These are phyloP conservation scores for Naematelia aurantialba DNA, from an alignment of 768 basidiomycete genomes.

Conservation along the genomic window DNA sequence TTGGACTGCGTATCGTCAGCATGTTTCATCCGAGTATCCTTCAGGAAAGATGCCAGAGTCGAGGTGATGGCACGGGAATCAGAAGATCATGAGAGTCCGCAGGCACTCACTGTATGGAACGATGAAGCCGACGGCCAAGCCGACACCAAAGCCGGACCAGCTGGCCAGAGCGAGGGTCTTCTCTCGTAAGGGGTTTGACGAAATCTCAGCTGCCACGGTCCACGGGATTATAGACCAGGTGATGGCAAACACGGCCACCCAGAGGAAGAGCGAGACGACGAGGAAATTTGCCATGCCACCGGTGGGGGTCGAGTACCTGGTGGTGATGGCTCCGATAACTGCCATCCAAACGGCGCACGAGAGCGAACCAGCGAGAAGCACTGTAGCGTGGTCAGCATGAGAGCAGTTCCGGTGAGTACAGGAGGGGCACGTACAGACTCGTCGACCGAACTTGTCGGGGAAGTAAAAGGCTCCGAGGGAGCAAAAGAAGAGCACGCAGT, in stretches of 20 bases:
- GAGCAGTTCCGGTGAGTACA: slow-evolving; percentile 18
- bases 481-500: slow-evolving; percentile 16
- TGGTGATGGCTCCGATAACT: slow-evolving; percentile 25
- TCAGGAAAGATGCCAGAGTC: too few relatives aligned
- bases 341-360: slow-evolving; percentile 23
- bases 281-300: slow-evolving; percentile 5
- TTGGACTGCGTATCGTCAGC: too few relatives aligned
- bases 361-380: slow-evolving; percentile 19
- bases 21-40: too few relatives aligned
- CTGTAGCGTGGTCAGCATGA: slow-evolving; percentile 19
- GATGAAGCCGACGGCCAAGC: slow-evolving; percentile 29
- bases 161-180: slow-evolving; percentile 28
- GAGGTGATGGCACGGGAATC: too few relatives aligned
- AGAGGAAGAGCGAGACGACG: slow-evolving; percentile 22
- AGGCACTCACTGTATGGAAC: slow-evolving; percentile 36
- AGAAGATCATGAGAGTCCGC: too few relatives aligned
- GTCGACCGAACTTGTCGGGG: slow-evolving; percentile 12
- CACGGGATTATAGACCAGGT: slow-evolving; percentile 28
- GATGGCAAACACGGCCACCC: slow-evolving; percentile 25
- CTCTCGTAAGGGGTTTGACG: slow-evolving; percentile 25
- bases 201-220: slow-evolving; percentile 29
- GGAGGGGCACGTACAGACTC: too few relatives aligned
- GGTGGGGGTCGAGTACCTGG: slow-evolving; percentile 10
- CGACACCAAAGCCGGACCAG: slow-evolving; percentile 28
- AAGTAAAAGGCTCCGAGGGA: slow-evolving; percentile 6